Evolutionary conservation across 495 filamentous ascomycete species (phyloP), one percentile per base, ranked within the genome.

Genomic region (Podospora appendiculata): DNA sequence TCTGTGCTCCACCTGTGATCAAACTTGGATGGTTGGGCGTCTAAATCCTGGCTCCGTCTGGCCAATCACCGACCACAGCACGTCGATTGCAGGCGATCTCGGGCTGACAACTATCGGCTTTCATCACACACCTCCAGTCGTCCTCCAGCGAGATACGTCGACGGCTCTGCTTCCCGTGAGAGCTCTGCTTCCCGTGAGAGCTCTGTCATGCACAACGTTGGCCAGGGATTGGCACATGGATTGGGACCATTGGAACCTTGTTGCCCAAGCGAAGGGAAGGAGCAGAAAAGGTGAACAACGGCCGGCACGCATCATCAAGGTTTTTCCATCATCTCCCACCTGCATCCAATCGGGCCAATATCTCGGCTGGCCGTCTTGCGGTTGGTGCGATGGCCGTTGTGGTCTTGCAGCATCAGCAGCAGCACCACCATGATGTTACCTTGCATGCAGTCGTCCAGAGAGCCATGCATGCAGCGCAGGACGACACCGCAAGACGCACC

Each of bases 21-120:
- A 62, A 6, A 52, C 52, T 49, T n/a, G 62, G 32, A 48, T 59
- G 53, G 62, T 39, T 63, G 58, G 70, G 73, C 73, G 71, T 73
- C 69, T 74, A 75, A 66, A 66, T 69, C 63, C 67, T 47, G 57
- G 55, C 33, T 18, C 9, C 46, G 48, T 63, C 61, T 69, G 62
- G 67, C 58, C 63, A 64, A 64, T 62, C 54, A 63, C 51, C 45
- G 63, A 45, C 55, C 56, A 54, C 56, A 48, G 32, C 9, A 39
- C 33, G 13, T 39, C 48, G 44, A 60, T 57, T 43, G 55, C 53
- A 55, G 52, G 41, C 54, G 48, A 52, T 59, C 45, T 32, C 25
- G 32, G 11, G 14, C 19, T 18, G 41, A 19, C 49, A n/a, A 13
- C 40, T 53, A 52, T 54, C 55, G 16, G 13, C 44, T 50, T 35